Evolutionary conservation across 2,329 filamentous ascomycete genomes (phyloP).

Genomic region (Akanthomyces muscarius): DNA sequence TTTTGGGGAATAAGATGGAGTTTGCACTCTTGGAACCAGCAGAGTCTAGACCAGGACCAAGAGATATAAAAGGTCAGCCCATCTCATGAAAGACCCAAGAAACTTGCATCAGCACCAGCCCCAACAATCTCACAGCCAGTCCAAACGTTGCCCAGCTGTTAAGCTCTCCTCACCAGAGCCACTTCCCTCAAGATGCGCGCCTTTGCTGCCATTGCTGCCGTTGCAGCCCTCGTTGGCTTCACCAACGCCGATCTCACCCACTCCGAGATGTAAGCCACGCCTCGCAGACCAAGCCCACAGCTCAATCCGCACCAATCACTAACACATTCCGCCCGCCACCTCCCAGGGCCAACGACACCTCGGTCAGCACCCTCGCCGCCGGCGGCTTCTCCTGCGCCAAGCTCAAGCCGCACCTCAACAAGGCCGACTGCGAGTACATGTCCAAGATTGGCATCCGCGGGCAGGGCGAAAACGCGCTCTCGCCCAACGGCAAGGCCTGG

Average conservation of each 20-base stretch:
- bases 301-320: neutral
- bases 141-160: neutral
- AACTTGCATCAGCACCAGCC: neutral
- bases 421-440: constrained; percentile 27
- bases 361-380: neutral
- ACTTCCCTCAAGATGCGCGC: neutral
- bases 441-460: constrained; percentile 25
- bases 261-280: neutral
- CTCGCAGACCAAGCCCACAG: neutral
- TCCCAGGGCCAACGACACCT: neutral
- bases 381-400: constrained; percentile 16
- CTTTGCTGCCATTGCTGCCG: neutral
- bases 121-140: neutral
- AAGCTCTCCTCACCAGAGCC: neutral
- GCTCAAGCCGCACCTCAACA: constrained; percentile 21
- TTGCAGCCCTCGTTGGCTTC: neutral
- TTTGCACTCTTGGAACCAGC: too few relatives aligned
- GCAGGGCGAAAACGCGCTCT: constrained; percentile 24
- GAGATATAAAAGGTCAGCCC: neutral
- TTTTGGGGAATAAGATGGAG: too few relatives aligned
- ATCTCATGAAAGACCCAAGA: neutral
- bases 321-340: neutral
- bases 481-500: constrained; percentile 26
- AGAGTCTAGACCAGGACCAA: neutral
- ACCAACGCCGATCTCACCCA: neutral